Percentiles rank a stretch among this genome's conserved stretches.
Evolutionary conservation across 2,329 filamentous ascomycete species (phyloP).

Genomic region (Fusarium musae): DNA sequence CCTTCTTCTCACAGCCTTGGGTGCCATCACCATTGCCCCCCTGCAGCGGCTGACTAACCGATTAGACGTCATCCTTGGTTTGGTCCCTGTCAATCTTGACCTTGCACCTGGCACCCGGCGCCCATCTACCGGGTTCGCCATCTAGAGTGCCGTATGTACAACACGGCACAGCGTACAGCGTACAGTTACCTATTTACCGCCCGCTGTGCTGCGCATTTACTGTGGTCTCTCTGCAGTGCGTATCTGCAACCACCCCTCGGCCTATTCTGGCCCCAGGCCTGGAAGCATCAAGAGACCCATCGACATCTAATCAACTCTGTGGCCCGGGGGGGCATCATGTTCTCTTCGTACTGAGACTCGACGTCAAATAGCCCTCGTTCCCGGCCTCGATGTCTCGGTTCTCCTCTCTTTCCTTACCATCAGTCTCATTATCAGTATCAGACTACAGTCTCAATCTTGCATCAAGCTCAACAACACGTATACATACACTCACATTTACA

Average conservation of each 20-base stretch:
- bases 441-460: neutral
- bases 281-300: conserved; percentile 29
- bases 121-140: conserved; percentile 27
- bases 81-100: conserved; percentile 35
- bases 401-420: conserved; percentile 9
- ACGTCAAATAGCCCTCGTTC: conserved; percentile 33
- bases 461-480: neutral
- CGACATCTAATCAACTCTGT: conserved; percentile 25
- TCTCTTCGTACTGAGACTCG: conserved; percentile 21
- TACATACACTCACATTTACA: neutral
- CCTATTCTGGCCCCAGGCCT: conserved; percentile 24
- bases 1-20: conserved; percentile 23
- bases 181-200: neutral
- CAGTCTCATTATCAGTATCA: conserved; percentile 4
- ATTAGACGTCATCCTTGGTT: conserved; percentile 33
- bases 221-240: conserved; percentile 1
- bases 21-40: conserved; percentile 1
- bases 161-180: neutral
- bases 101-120: conserved; percentile 21
- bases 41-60: conserved; percentile 43
- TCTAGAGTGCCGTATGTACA: conserved; percentile 14
- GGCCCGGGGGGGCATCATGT: conserved; percentile 30
- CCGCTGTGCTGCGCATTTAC: conserved; percentile 7
- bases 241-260: conserved; percentile 32
- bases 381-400: conserved; percentile 25